phyloP scores from a whole-genome alignment of 768 basidiomycete species.

The Fomitopsis serialis region DNA sequence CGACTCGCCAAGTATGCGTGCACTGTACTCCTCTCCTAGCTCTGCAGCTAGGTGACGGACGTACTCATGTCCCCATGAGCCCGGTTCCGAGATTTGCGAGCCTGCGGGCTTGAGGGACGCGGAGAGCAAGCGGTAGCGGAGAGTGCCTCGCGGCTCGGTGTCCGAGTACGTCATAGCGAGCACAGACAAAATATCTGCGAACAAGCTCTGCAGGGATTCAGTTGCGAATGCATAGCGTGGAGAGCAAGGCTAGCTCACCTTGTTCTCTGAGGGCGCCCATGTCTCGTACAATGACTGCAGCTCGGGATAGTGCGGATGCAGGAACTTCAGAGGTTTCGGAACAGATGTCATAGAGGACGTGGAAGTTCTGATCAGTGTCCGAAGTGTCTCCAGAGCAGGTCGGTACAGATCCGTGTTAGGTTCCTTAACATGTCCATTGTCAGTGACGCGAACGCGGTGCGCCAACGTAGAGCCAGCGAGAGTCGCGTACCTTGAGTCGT shows the following conservation, averaged over 20 bases:
- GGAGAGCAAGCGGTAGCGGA: constrained; percentile 86
- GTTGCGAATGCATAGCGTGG: background rate
- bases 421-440: constrained; percentile 53
- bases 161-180: constrained; percentile 99
- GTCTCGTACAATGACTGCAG: constrained; percentile 80
- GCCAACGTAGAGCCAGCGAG: background rate
- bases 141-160: constrained; percentile 92
- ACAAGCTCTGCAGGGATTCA: constrained; percentile 59
- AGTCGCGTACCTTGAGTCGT: constrained; percentile 73
- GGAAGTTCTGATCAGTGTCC: constrained; percentile 90
- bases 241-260: constrained; percentile 35
- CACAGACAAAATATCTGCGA: constrained; percentile 95
- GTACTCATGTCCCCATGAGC: constrained; percentile 99
- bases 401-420: constrained; percentile 77
- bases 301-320: constrained; percentile 88
- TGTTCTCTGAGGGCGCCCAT: constrained; percentile 75
- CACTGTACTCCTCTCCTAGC: constrained; percentile 85
- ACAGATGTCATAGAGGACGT: constrained; percentile 99
- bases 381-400: constrained; percentile 88
- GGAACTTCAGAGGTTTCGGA: constrained; percentile 97
- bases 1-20: constrained; percentile 53
- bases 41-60: constrained; percentile 95
- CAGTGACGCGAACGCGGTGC: constrained; percentile 5
- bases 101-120: constrained; percentile 59
- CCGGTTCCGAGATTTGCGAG: constrained; percentile 77